Evolutionary conservation across 2,329 filamentous ascomycete species (phyloP).

Genomic region (Septoria petroselini): DNA sequence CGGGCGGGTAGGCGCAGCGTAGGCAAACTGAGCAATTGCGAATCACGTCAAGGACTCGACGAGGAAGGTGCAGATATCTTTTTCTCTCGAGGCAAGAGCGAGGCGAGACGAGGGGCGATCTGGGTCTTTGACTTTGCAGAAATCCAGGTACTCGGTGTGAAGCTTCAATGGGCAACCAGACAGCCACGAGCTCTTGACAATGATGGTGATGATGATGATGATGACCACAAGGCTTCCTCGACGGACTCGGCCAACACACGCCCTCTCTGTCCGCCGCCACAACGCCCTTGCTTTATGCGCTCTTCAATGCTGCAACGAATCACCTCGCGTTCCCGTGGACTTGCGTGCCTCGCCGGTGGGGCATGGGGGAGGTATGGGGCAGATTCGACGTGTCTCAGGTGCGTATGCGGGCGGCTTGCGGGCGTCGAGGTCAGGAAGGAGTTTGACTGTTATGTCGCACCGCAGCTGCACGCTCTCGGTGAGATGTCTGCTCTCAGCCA

Average conservation of each 20-base stretch:
- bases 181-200: conserved; percentile 5
- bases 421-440: neutral
- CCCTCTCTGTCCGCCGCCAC: neutral
- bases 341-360: conserved; percentile 8
- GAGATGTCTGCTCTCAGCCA: conserved; percentile 13
- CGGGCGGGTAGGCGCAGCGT: conserved; percentile 5
- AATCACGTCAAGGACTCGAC: neutral
- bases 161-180: conserved; percentile 2
- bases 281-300: conserved; percentile 22
- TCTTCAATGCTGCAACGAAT: conserved; percentile 8
- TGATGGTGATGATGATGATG: neutral
- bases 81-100: neutral
- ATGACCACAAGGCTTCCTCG: conserved; percentile 3
- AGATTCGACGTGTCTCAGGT: conserved; percentile 1
- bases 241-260: neutral
- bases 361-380: conserved; percentile 14
- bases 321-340: neutral
- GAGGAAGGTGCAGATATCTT: neutral
- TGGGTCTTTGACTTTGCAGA: conserved; percentile 22
- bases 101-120: conserved; percentile 14
- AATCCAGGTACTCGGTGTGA: conserved; percentile 22
- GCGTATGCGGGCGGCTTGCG: conserved; percentile 4
- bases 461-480: conserved; percentile 12
- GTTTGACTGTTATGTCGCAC: conserved; percentile 18
- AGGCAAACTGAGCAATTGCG: neutral